phyloP scores from a whole-genome alignment of 345 rosid species.

The Moricandia moricandioides region DNA sequence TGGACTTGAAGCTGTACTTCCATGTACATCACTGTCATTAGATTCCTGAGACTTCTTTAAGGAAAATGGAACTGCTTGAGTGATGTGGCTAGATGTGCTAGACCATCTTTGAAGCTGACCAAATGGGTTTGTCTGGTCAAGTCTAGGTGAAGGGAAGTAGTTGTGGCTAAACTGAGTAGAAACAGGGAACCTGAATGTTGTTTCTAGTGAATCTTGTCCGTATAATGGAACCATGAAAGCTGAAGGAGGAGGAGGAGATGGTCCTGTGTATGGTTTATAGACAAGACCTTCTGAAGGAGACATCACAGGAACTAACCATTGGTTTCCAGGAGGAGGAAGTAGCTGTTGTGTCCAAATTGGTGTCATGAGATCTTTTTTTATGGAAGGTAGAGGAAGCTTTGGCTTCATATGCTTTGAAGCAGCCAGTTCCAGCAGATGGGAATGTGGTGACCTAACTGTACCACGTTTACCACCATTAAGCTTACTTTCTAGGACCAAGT shows the following conservation, averaged over 20 bases:
- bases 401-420: conserved; percentile 47
- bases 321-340: conserved; percentile 56
- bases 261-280: conserved; percentile 71
- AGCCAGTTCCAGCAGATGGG: too few relatives aligned
- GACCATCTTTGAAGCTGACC: conserved; percentile 40
- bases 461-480: conserved; percentile 23
- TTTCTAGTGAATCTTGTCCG: conserved; percentile 38
- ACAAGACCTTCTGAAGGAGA: conserved; percentile 82
- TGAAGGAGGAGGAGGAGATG: conserved; percentile 60
- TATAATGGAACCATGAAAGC: conserved; percentile 50
- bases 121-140: conserved; percentile 40
- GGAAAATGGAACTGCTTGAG: conserved; percentile 39
- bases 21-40: conserved; percentile 59
- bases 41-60: conserved; percentile 42
- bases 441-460: too few relatives aligned
- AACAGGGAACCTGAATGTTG: conserved; percentile 38
- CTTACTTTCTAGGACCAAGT: conserved; percentile 46
- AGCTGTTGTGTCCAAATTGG: conserved; percentile 27
- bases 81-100: conserved; percentile 51
- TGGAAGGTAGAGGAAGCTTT: conserved; percentile 43
- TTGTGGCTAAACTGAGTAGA: conserved; percentile 40
- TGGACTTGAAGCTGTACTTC: conserved; percentile 66
- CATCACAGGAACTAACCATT: conserved; percentile 77
- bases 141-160: conserved; percentile 47
- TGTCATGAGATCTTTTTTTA: conserved; percentile 35